Percentiles rank a stretch among this genome's conserved stretches.
These are phyloP conservation scores for Hymenoscyphus infarciens DNA, from an alignment of 2,329 filamentous ascomycete genomes.

Conservation along the genomic window DNA sequence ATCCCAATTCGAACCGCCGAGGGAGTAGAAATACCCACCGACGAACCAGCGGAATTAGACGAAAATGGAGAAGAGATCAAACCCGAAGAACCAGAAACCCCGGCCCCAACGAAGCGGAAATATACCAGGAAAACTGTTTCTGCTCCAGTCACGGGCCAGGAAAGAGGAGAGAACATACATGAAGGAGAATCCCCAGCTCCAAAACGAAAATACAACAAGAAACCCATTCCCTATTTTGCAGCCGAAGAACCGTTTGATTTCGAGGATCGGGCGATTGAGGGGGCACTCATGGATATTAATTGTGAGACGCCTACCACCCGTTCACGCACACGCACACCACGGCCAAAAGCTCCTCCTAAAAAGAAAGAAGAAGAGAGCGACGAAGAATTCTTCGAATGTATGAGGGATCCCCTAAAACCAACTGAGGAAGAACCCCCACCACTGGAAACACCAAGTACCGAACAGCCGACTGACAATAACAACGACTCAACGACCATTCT, in stretches of 20 bases:
- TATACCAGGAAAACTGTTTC: background rate
- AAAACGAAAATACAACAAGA: constrained; percentile 11
- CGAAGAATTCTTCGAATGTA: background rate
- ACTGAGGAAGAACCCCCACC: background rate
- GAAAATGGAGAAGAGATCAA: constrained; percentile 29
- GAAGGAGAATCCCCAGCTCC: background rate
- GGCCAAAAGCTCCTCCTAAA: background rate
- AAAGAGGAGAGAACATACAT: background rate
- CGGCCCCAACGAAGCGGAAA: background rate
- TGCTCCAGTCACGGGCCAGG: background rate
- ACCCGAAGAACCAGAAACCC: constrained; percentile 8
- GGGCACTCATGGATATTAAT: background rate
- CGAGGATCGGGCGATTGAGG: background rate
- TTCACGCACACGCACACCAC: background rate
- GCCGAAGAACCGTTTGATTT: background rate
- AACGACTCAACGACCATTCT: background rate
- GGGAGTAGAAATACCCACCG: constrained; percentile 36
- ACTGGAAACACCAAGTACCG: background rate
- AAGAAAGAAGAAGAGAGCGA: background rate
- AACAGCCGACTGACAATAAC: background rate
- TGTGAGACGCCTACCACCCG: background rate
- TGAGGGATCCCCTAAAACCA: background rate
- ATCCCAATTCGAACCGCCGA: constrained; percentile 57
- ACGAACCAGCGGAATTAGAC: constrained; percentile 30
- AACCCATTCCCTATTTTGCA: background rate